Conservation (phyloP, 345 rosid species). For the Salix caprea region DNA sequence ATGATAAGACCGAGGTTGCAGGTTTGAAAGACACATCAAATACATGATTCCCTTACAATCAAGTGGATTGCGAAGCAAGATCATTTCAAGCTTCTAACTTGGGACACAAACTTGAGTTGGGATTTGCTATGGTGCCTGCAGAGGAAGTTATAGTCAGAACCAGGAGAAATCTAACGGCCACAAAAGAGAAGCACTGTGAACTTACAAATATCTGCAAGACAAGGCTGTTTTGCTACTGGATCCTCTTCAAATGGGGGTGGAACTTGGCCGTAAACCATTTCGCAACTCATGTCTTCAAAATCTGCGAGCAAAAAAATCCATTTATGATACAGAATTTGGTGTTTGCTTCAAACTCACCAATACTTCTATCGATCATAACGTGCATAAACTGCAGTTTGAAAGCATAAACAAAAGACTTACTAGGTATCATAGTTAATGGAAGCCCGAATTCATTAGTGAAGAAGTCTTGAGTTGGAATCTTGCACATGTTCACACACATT, state of each 20-base stretch:
- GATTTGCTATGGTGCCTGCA: conserved; percentile 56
- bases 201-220: conserved; percentile 59
- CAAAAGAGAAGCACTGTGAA: neutral
- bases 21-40: neutral
- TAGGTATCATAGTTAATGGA: conserved; percentile 88
- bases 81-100: conserved; percentile 45
- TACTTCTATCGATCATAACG: neutral
- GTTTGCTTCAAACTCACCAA: neutral
- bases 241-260: conserved; percentile 81
- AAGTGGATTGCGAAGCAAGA: neutral
- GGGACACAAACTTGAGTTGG: conserved; percentile 39
- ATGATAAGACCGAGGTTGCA: too few species aligned
- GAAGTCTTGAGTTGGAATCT: conserved; percentile 95
- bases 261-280: conserved; percentile 86
- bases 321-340: neutral
- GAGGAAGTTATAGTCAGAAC: conserved; percentile 8
- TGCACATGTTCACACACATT: conserved; percentile 97
- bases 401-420: conserved; percentile 32
- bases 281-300: conserved; percentile 96
- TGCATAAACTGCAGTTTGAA: neutral
- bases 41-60: neutral
- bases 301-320: conserved; percentile 35
- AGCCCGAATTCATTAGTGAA: conserved; percentile 97
- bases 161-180: neutral
- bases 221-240: conserved; percentile 56